phyloP scores from a whole-genome alignment of 1,284 basidiomycete species.

The Austroboletus niveus region DNA sequence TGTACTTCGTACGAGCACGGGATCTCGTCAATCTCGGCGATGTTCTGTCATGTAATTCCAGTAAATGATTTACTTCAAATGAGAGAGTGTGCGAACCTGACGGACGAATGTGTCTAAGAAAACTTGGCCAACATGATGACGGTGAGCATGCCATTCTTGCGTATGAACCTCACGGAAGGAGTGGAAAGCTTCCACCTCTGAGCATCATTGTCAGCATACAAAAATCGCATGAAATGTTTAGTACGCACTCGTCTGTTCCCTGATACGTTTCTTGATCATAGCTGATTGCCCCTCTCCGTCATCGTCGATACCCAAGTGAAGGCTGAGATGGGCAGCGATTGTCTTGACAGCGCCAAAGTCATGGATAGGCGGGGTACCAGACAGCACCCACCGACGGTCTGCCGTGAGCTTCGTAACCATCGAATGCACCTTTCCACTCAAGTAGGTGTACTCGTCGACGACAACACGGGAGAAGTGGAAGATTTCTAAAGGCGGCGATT shows the following conservation, averaged over 20 bases:
- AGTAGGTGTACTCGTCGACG: conserved; percentile 94
- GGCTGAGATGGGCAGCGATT: conserved; percentile 81
- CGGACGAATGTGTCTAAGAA: conserved; percentile 86
- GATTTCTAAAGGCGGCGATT: conserved; percentile 83
- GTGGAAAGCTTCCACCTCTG: conserved; percentile 90
- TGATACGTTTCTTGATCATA: conserved; percentile 74
- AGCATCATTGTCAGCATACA: conserved; percentile 7
- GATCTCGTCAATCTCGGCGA: conserved; percentile 96
- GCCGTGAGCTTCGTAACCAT: conserved; percentile 79
- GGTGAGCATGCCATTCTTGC: conserved; percentile 87
- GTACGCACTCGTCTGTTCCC: conserved; percentile 77
- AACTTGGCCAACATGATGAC: conserved; percentile 78
- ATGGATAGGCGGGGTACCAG: conserved; percentile 91
- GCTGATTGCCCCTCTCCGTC: conserved; percentile 79
- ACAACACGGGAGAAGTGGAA: conserved; percentile 89
- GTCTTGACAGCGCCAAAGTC: conserved; percentile 91
- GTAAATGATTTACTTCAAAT: neutral
- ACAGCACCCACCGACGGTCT: conserved; percentile 90
- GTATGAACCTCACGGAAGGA: conserved; percentile 95
- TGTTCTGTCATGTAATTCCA: conserved; percentile 58
- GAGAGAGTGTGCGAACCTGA: conserved; percentile 52
- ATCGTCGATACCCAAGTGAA: conserved; percentile 89
- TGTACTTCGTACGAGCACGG: conserved; percentile 72
- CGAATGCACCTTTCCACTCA: conserved; percentile 77
- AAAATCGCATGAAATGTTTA: neutral